Base-by-base conservation (phyloP, 1,139 yeast species). In the Hyphopichia buzzinii region DNA sequence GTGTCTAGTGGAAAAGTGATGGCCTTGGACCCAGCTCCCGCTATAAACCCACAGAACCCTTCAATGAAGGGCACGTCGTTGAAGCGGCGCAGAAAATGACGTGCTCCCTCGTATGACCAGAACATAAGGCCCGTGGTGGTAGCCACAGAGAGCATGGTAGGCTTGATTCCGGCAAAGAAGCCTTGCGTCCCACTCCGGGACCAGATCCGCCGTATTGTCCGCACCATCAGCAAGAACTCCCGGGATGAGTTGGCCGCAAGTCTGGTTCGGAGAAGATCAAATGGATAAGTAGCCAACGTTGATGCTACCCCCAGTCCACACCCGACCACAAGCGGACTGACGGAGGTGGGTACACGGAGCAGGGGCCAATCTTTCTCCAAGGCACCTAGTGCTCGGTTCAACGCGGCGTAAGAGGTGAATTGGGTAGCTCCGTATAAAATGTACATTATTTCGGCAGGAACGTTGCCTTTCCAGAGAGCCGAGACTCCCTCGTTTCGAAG, bases 401-500 rank as follows among this genome's bases (percentile, higher is more conserved):
- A 58, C 1, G 70, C 55, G 1, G 87, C 68, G 54, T 84, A 88
- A 1, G 88, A 65, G 1, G 92, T 70, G 60, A 92, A 92, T 56
- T 92, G 97, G 1, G 79, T 66, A 1, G 87, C 89, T 10, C 97
- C 96, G 50, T 92, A 92, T 16, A 85, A 47, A 13, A 92, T 69
- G 53, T 92, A 92, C 79, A 92, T 75, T 29, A 81, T 60, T 47
- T 88, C 90, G 0, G 97, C 98, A 0, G 98, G 96, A 0, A 87
- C 76, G 55, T 92, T 92, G 1, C 98, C 98, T 57, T 89, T 90
- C 97, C 97, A 92, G 16, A 92, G 67, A 0, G 90, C 76, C 15
- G 46, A 29, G 6, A 67, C 43, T 3, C 76, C 76, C 44, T 71
- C 76, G 33, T 64, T 44, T 25, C 49, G 49, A n/a, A 67, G 37